phyloP scores from a whole-genome alignment of 2,329 filamentous ascomycete genomes.

The Phaeosphaeriaceae sp. region DNA sequence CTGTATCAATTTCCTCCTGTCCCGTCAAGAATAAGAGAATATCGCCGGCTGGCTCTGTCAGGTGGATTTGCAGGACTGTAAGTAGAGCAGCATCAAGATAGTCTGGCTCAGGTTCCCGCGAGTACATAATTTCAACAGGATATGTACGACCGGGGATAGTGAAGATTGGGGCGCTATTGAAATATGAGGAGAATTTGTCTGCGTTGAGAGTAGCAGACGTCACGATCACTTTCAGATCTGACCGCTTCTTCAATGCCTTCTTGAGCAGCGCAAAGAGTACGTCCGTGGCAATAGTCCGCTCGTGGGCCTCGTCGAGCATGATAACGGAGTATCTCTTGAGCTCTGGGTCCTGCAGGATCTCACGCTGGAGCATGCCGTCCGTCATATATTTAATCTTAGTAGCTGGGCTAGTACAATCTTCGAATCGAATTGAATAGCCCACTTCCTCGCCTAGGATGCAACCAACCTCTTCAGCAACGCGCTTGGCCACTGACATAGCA shows the following conservation, averaged over 20 bases:
- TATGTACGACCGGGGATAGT: conserved; percentile 94
- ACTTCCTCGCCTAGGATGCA: conserved; percentile 92
- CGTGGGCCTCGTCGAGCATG: conserved; percentile 98
- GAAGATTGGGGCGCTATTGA: conserved; percentile 94
- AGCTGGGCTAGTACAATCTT: conserved; percentile 86
- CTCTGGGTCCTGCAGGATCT: conserved; percentile 95
- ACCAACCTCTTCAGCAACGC: conserved; percentile 96
- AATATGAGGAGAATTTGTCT: conserved; percentile 96
- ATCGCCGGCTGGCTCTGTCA: conserved; percentile 90
- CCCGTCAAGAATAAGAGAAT: conserved; percentile 97
- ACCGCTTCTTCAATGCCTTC: conserved; percentile 78
- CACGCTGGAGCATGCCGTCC: conserved; percentile 95
- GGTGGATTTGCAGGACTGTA: conserved; percentile 97
- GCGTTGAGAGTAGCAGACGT: conserved; percentile 98
- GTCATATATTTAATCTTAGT: conserved; percentile 99
- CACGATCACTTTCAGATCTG: conserved; percentile 97
- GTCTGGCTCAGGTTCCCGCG: conserved; percentile 90
- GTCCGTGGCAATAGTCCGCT: conserved; percentile 95
- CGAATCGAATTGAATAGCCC: conserved; percentile 98
- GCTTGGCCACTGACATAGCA: conserved; percentile 97
- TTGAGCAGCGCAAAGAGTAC: conserved; percentile 97
- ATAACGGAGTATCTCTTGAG: conserved; percentile 94
- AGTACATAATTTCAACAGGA: conserved; percentile 96
- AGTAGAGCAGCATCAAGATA: conserved; percentile 94
- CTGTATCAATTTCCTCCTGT: conserved; percentile 96